phyloP scores from a whole-genome alignment of 139 green algal genomes.

The Mesotaenium endlicherianum region DNA sequence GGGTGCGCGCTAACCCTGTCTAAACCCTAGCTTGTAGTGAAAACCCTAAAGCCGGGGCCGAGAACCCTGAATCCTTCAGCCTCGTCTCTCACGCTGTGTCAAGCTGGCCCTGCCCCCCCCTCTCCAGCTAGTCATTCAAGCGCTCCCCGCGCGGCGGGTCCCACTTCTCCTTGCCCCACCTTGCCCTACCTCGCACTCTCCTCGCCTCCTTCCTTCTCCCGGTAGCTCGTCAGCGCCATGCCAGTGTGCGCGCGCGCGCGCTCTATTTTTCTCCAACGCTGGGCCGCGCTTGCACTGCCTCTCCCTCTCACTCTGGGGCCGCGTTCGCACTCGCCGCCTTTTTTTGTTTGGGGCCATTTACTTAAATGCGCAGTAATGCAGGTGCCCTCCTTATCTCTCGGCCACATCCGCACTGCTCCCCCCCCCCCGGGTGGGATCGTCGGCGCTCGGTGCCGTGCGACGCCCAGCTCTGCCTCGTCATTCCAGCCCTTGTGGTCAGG shows the following conservation, averaged over 20 bases:
- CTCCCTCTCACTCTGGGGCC: not conserved
- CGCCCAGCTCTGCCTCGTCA: too few species aligned
- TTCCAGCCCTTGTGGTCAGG: too few species aligned
- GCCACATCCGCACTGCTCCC: too few species aligned
- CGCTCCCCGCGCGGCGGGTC: not conserved
- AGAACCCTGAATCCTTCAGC: slow-evolving; percentile 4
- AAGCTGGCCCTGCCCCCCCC: not conserved
- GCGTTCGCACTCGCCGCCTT: too few species aligned
- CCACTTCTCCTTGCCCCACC: not conserved
- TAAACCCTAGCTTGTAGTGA: not conserved
- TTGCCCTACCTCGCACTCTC: not conserved
- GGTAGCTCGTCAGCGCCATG: not conserved
- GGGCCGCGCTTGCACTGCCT: not conserved
- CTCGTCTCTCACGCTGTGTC: not conserved
- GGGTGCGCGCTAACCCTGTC: slow-evolving; percentile 43
- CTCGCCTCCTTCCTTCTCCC: not conserved
- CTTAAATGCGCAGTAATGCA: too few species aligned
- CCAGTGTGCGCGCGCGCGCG: not conserved
- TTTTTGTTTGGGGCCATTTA: too few species aligned
- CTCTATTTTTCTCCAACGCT: not conserved
- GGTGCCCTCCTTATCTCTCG: too few species aligned
- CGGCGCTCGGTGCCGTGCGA: too few species aligned
- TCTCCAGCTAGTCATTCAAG: not conserved
- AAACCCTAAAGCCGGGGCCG: too few species aligned
- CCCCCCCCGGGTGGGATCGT: too few species aligned